Evolutionary conservation across 1,284 basidiomycete species (phyloP).

Genomic region (Microbotryum lychnidis-dioicae): DNA sequence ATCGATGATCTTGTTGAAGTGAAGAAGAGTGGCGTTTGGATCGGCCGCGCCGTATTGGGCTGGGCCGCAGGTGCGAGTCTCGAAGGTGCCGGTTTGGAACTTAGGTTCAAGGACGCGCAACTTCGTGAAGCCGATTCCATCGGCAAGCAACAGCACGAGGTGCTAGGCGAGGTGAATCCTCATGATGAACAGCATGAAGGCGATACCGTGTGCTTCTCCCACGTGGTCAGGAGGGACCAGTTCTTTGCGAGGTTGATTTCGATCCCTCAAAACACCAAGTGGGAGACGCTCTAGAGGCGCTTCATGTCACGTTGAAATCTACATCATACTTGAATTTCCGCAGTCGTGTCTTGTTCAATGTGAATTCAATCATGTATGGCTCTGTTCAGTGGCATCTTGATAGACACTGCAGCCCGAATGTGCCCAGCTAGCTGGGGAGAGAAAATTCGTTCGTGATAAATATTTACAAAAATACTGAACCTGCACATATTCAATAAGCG

Average conservation of each 20-base stretch:
- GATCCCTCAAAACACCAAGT: constrained; percentile 41
- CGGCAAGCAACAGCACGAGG: constrained; percentile 11
- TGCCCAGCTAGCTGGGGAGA: too few relatives aligned
- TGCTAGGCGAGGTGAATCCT: constrained; percentile 25
- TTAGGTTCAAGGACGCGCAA: constrained; percentile 22
- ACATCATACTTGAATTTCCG: too few relatives aligned
- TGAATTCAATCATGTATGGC: too few relatives aligned
- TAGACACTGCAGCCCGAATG: too few relatives aligned
- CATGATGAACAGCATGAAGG: constrained; percentile 31
- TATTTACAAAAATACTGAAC: too few relatives aligned
- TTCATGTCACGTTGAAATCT: background rate
- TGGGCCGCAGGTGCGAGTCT: constrained; percentile 40
- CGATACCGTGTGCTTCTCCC: constrained; percentile 38
- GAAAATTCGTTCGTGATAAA: too few relatives aligned
- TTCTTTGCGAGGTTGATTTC: constrained; percentile 43
- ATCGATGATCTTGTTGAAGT: constrained; percentile 44
- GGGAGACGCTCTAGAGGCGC: constrained; percentile 37
- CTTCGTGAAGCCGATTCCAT: constrained; percentile 20
- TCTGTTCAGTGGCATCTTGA: too few relatives aligned
- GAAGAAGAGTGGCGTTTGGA: constrained; percentile 43
- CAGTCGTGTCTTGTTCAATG: too few relatives aligned
- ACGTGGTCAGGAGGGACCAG: constrained; percentile 42
- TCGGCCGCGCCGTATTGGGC: constrained; percentile 42
- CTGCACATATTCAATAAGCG: too few relatives aligned
- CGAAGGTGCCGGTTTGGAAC: constrained; percentile 40